These are phyloP conservation scores for Penicillium sp. DNA, from an alignment of 2,329 filamentous ascomycete genomes.

Conservation along the genomic window DNA sequence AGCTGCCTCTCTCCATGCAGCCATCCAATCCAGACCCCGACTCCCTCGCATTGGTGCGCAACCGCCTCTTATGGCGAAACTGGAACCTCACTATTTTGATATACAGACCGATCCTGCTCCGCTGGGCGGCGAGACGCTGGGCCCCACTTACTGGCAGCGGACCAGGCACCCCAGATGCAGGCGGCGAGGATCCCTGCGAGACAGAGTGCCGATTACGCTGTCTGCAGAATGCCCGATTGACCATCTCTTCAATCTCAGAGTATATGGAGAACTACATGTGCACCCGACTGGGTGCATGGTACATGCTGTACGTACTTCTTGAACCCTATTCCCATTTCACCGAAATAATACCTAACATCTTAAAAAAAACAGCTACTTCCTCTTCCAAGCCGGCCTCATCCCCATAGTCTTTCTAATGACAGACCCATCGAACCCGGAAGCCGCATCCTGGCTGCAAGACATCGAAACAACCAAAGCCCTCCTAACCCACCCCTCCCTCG, in stretches of 20 bases:
- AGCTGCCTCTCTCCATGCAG: slow-evolving; percentile 20
- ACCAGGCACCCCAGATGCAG: slow-evolving; percentile 24
- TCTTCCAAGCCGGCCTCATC: slow-evolving; percentile 48
- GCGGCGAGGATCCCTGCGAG: slow-evolving; percentile 41
- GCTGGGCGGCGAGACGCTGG: slow-evolving; percentile 41
- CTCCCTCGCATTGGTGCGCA: slow-evolving; percentile 40
- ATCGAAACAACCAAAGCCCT: slow-evolving; percentile 44
- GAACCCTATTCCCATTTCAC: neutral
- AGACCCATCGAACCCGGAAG: slow-evolving; percentile 39
- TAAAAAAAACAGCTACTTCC: slow-evolving; percentile 41
- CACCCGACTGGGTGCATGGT: slow-evolving; percentile 46
- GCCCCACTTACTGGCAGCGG: slow-evolving; percentile 25
- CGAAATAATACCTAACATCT: neutral
- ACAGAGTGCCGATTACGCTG: slow-evolving; percentile 41
- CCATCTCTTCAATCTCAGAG: slow-evolving; percentile 43
- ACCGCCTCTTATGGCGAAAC: slow-evolving; percentile 44
- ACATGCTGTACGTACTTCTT: slow-evolving; percentile 39
- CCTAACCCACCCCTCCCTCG: slow-evolving; percentile 39
- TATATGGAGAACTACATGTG: slow-evolving; percentile 43
- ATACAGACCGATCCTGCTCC: slow-evolving; percentile 45
- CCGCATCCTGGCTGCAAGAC: slow-evolving; percentile 39
- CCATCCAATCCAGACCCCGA: slow-evolving; percentile 35
- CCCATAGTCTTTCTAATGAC: slow-evolving; percentile 47
- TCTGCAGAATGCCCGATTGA: slow-evolving; percentile 42
- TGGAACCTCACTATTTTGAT: slow-evolving; percentile 47